A percentile compares a stretch with the other conserved stretches of the same genome.
These are phyloP conservation scores for Cladochytrium replicatum DNA, from an alignment of 192 early-diverging fungal species.

Conservation along the genomic window DNA sequence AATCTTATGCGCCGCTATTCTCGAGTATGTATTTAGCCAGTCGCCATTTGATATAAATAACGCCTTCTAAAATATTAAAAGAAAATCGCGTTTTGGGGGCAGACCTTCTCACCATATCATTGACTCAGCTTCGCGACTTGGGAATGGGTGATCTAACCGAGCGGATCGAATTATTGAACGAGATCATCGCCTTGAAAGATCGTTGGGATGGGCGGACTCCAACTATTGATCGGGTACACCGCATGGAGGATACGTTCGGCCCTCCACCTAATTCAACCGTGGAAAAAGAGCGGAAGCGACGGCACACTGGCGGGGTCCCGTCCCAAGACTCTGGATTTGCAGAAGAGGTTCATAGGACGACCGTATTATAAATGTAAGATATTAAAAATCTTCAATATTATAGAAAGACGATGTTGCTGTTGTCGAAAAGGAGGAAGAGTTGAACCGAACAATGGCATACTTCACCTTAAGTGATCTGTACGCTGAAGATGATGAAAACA, in stretches of 20 bases:
- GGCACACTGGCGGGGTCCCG: background rate
- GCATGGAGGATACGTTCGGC: background rate
- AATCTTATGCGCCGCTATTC: constrained; percentile 32
- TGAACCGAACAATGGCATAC: constrained; percentile 10
- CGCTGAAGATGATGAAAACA: background rate
- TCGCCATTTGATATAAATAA: background rate
- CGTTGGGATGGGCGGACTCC: constrained; percentile 1
- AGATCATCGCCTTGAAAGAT: constrained; percentile 47
- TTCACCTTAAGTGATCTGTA: constrained; percentile 20
- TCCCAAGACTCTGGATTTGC: constrained; percentile 21
- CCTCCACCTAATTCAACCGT: background rate
- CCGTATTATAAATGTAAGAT: too few relatives aligned
- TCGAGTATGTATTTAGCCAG: constrained; percentile 32
- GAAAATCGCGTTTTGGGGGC: constrained; percentile 61
- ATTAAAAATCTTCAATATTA: background rate
- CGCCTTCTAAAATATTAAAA: constrained; percentile 8
- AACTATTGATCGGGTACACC: background rate
- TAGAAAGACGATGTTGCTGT: too few relatives aligned
- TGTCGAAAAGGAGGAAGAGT: constrained; percentile 3
- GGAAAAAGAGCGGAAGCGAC: too few relatives aligned
- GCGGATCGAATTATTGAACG: constrained; percentile 55
- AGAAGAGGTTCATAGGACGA: constrained; percentile 6
- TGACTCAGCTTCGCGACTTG: constrained; percentile 56
- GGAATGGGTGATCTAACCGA: constrained; percentile 55
- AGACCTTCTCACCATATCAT: constrained; percentile 47